Conservation (phyloP, 2,329 filamentous ascomycete species). For the Ophiostoma tasmaniense region DNA sequence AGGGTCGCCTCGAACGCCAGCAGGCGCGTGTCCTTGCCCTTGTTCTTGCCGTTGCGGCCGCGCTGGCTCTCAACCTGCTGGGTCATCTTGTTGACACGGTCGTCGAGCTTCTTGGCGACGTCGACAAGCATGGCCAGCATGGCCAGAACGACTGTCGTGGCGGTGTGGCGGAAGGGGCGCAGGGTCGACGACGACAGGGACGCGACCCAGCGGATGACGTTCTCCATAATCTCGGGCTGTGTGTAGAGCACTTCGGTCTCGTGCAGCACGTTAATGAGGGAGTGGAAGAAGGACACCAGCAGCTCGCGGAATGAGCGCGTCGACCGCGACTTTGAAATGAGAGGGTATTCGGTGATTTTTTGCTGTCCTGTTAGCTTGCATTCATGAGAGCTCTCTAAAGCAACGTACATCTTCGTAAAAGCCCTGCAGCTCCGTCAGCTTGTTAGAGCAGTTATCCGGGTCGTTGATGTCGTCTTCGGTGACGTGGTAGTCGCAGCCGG, state of each 20-base stretch:
- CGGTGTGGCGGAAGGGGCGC: conserved; percentile 87
- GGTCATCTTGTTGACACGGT: conserved; percentile 62
- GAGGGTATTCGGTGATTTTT: conserved; percentile 81
- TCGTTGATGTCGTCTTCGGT: conserved; percentile 79
- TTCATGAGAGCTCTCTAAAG: neutral
- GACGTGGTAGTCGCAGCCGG: conserved; percentile 74
- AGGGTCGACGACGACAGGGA: conserved; percentile 83
- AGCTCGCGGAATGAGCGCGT: conserved; percentile 69
- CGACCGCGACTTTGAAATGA: conserved; percentile 73
- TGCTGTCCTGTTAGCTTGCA: conserved; percentile 35
- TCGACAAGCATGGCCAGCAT: conserved; percentile 65
- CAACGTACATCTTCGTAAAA: conserved; percentile 67
- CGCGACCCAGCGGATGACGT: conserved; percentile 80
- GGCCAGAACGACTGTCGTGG: conserved; percentile 73
- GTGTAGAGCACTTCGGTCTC: conserved; percentile 75
- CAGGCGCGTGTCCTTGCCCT: conserved; percentile 66
- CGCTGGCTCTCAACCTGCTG: conserved; percentile 72
- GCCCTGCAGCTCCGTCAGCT: conserved; percentile 75
- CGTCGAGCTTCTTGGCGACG: conserved; percentile 37
- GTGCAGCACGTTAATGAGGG: conserved; percentile 69
- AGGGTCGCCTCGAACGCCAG: conserved; percentile 64
- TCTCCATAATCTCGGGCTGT: conserved; percentile 71
- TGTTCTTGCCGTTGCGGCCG: conserved; percentile 55
- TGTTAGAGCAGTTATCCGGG: conserved; percentile 73
- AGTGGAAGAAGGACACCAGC: conserved; percentile 69